Evolutionary conservation across 768 basidiomycete species (phyloP), one percentile per base, ranked within the genome.

Genomic region (Trametes elegans): DNA sequence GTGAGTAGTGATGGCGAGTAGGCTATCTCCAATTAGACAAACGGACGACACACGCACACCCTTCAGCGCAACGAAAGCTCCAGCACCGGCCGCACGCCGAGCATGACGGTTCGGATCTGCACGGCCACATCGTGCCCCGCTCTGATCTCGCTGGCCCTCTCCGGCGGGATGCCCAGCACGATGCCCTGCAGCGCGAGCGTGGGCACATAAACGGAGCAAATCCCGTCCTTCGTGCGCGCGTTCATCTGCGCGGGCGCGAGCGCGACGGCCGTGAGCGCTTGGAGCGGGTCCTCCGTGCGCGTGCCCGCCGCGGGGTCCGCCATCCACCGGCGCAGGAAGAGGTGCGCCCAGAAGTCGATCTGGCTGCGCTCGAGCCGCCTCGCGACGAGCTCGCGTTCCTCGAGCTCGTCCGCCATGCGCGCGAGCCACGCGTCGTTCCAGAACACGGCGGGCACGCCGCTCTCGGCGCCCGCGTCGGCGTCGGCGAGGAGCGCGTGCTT

Each of bases 401-500:
- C 67, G 32, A 79, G 63, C 34, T 77, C 66, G 1, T 69, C 60
- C 8, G 70, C 75, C 51, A 81, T 74, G 10, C 65, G 67, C 62
- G 71, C 66, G 64, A 91, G 61, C 68, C 68, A 67, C 16, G 77
- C 78, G 27, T 73, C 70, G 3, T 62, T 43, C 27, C 73, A 72
- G 62, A 88, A 85, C 3, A 76, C 64, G 35, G 74, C 70, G 41
- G 52, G 53, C 5, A 74, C 69, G 32, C 53, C 41, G 5, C 58
- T 62, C 26, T 43, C 45, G 13, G 74, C 69, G 32, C 53, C 41
- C 7, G 58, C 63, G 32, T 43, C 45, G 13, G 24, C 60, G 7
- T 65, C 67, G 11, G 68, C 70, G 7, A 88, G 71, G 10, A 98
- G 70, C 5, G 80, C 81, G 45, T 85, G 74, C 65, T 97, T 95